Evolutionary conservation across 805 yeast genomes (phyloP), one percentile per base, ranked within the genome.

Genomic region (Torulaspora delbrueckii): DNA sequence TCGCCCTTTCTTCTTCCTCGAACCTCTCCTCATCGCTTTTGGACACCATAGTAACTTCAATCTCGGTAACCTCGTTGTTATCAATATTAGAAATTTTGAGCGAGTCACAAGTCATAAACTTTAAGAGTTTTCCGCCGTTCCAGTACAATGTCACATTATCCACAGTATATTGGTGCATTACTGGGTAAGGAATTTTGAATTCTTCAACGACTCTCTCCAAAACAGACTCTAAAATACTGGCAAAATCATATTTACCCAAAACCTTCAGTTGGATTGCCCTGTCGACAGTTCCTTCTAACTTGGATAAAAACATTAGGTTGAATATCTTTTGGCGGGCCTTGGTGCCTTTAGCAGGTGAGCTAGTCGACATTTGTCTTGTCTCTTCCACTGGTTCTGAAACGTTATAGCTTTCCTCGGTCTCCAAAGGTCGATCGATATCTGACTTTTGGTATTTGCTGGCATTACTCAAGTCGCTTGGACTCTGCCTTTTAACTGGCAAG

Each of bases 31-130:
- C 61, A 10, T 41, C 31, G n/a, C 50, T 56, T 35, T 54, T 57
- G 1, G 60, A 47, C 2, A 61, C 54, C 14, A 64, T 36, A 3
- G 46, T 39, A 25, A 65, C 42, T 10, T 57, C 56, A 2, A 62
- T 51, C 16, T 58, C 59, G 8, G 56, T 40, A 1, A 58, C 43
- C 44, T 61, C 63, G 43, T 50, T 47, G 18, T 51, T 58, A 39
- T 48, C 53, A 8, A 45, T 38, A 30, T 52, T 56, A 12, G 62
- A 53, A 3, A 63, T 53, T 23, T 53, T 55, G 13, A 65, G 45
- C 14, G 66, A 61, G 34, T 62, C 54, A 38, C 67, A 63, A 19
- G 56, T 57, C 66, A 63, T 62, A 43, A 65, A 65, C 18, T 53
- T 52, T 12, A 62, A 42, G 16, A 65, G 34, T 34, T 62, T 63